Evolutionary conservation across 1,284 basidiomycete species (phyloP), one percentile per base, ranked within the genome.

Genomic region (Naganishia sp.): DNA sequence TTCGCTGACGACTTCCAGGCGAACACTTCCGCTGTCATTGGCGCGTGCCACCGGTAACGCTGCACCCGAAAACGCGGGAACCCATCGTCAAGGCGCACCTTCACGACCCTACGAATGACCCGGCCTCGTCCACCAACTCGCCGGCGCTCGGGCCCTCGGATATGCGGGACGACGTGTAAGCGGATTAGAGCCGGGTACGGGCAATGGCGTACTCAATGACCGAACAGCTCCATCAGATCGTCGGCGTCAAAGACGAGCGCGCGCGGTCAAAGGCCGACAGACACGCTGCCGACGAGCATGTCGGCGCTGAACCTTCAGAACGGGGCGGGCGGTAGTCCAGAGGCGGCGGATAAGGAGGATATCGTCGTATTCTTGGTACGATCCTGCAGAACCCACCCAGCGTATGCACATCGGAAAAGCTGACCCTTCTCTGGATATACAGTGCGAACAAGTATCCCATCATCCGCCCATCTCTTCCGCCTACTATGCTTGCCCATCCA

Each of bases 391-490:
- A 45, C 45, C 21, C 25, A 17, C 7, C 31, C 28, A n/a, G n/a
- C 25, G 18, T 28, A 2, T 28, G 28, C 28, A 28, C 28, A 28
- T 28, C 50, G 13, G 15, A 25, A 31, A 35, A n/a, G 17, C 32
- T 42, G 45, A 50, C 2, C 23, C 23, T 28, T 28, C 42, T 9
- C 6, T 63, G 25, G 39, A 23, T n/a, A 3, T 15, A 28, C 69
- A 81, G 79, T 90, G 88, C 31, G 88, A 90, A 75, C 92, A 95
- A 80, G 88, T 97, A 49, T 96, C 92, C 10, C 95, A 99, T 80
- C 95, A 99, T 74, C 96, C 95, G 0, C 95, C 95, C 1, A 86
- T 98, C 49, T 96, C 92, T 0, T 88, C 91, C 1, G 97, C 89
- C 76, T 88, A 87, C 71, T 90, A 90, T n/a, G 74, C 80, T 13